Base-by-base conservation (phyloP, 2,329 filamentous ascomycete species). In the Nigrospora sphaerica region DNA sequence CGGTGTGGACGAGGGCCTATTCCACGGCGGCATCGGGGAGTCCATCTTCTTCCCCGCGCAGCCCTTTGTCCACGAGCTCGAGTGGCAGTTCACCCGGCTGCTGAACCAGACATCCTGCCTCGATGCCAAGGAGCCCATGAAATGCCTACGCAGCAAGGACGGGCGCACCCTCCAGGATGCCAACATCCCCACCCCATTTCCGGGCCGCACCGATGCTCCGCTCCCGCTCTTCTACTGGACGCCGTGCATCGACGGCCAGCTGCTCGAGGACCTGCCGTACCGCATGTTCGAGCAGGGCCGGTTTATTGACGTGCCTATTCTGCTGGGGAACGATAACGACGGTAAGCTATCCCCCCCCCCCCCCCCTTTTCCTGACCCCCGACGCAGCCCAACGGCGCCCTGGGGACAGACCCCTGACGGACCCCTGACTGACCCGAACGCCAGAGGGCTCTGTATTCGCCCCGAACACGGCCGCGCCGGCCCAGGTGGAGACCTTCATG, bases 1-100 rank as follows among this genome's bases (percentile, higher is more conserved):
- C 19, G 72, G 70, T 12, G 16, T 32, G 16, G 59, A 74, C 48
- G 68, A 73, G 33, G 50, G 53, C 17, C 66, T 77, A 19, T 78
- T 77, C 52, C 60, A 62, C 1, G 74, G 68, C 6, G 72, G 61
- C 46, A 68, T 75, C 16, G 59, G 65, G 18, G 69, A 77, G 54
- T 73, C 72, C 12, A 57, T 71, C 6, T 78, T 77, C 58, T 71
- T 74, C 53, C 75, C 74, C 6, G 64, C 70, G 1, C 73, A 75
- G 48, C 71, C 70, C 0, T 59, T 56, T 6, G 62, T 73, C 1
- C 43, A 56, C 1, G 69, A 75, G 36, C 61, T 75, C 4, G 70
- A 75, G 54, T 75, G 68, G 52, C 73, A 77, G 54, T 75, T 72
- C 50, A 61, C 71, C 46, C 54, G 63, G 13, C 55, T 69, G 12